Evolutionary conservation across 1,284 basidiomycete species (phyloP).

Genomic region (Microbotryum saponariae): DNA sequence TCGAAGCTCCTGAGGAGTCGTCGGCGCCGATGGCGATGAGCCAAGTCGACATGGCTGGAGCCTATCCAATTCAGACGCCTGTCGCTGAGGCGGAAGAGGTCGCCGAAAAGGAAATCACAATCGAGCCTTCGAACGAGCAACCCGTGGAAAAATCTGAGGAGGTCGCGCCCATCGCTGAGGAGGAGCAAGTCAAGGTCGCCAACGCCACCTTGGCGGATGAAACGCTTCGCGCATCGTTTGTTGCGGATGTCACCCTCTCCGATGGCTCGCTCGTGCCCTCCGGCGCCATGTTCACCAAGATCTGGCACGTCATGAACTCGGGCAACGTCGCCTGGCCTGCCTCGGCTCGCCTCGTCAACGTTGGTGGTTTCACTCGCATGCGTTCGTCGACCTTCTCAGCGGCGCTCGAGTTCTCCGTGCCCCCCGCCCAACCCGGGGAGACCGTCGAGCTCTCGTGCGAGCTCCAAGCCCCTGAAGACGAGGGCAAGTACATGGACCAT

Average conservation of each 20-base stretch:
- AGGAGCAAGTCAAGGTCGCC: background rate
- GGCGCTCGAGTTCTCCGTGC: constrained; percentile 1
- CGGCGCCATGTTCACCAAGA: constrained; percentile 30
- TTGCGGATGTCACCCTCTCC: constrained; percentile 23
- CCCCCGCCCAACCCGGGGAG: constrained; percentile 14
- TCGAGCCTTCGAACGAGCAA: background rate
- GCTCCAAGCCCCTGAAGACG: constrained; percentile 31
- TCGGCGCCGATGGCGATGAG: no score
- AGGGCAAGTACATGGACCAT: constrained; percentile 29
- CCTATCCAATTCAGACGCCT: background rate
- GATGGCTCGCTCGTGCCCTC: constrained; percentile 33
- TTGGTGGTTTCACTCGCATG: constrained; percentile 29
- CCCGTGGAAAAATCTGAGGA: no score
- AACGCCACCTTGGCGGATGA: no score
- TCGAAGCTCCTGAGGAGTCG: no score
- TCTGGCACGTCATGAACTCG: constrained; percentile 32
- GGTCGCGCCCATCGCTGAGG: background rate
- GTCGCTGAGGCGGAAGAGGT: background rate
- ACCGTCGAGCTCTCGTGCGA: constrained; percentile 26
- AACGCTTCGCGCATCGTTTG: no score
- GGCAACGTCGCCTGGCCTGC: constrained; percentile 28
- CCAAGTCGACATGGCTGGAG: no score
- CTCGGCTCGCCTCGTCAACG: constrained; percentile 28
- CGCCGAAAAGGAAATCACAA: background rate
- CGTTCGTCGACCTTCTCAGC: background rate